A percentile compares a stretch with the other conserved stretches of the same genome.
Conservation (phyloP, 148 eudicot genomes). For the Cornus florida region DNA sequence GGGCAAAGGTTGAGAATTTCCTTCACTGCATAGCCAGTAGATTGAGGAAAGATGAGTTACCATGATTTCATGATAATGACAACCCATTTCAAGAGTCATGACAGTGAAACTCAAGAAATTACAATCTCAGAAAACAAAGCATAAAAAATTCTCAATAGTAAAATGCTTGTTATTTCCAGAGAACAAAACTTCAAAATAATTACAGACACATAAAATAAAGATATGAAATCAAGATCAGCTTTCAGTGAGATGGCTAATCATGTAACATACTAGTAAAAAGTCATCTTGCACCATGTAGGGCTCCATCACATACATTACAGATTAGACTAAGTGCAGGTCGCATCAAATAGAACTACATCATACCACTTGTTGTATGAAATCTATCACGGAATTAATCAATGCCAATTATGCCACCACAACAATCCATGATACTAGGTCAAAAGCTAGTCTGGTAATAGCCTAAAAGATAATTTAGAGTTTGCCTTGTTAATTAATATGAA, state of each 20-base stretch:
- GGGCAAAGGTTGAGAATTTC: constrained; percentile 94
- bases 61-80: neutral
- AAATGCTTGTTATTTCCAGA: constrained; percentile 3
- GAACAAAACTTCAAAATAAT: neutral
- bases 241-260: neutral
- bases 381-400: neutral
- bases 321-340: neutral
- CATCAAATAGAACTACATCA: neutral
- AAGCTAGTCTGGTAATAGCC: too few relatives aligned
- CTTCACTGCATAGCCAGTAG: constrained; percentile 55
- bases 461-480: too few relatives aligned
- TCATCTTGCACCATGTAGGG: neutral
- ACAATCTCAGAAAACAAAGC: neutral
- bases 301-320: neutral
- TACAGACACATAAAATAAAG: neutral
- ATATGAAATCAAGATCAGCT: neutral
- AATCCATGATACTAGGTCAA: neutral
- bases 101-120: neutral
- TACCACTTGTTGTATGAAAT: neutral
- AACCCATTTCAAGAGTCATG: neutral
- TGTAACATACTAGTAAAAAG: neutral
- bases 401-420: neutral
- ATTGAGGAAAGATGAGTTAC: constrained; percentile 5
- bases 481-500: too few relatives aligned
- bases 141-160: neutral